Base-by-base conservation (phyloP, 2,329 filamentous ascomycete genomes). In the Ceratocystis smalleyi region DNA sequence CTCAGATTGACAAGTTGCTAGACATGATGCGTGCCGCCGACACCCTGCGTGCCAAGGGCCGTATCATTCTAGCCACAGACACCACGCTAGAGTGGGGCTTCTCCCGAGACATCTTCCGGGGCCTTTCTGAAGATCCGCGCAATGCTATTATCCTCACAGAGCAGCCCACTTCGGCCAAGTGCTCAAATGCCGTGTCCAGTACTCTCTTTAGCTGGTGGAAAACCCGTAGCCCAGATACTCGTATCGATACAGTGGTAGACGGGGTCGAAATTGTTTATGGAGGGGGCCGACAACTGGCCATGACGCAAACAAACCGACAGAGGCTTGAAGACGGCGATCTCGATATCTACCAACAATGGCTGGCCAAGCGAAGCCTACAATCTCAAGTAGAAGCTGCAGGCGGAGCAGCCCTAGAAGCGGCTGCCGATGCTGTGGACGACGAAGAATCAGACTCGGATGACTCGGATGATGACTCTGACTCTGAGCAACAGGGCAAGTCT, bases 71-170 rank as follows among this genome's bases (percentile, higher is more conserved):
- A 65, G 91, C 94, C 2, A 96, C 90, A 69, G 92, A 97, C 72
- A 82, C 85, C 2, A 95, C 89, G 35, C 76, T 97, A 22, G 90
- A 96, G 70, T 99, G 94, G 94, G 94, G 94, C 0, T 95, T 96
- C 71, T 95, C 94, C 0, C 89, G 87, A 70, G 85, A 92, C 63
- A 79, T 91, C 0, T 76, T 99, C 60, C 84, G 82, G 68, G 80
- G 81, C 8, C 79, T 99, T 64, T 90, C 90, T 0, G 80, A 82
- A 66, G 88, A 95, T 68, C 77, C 86, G 1, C 84, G 85, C 51
- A 99, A 96, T 72, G 77, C 97, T 57, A 82, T 99, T 43, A 84
- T 99, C 63, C 75, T 99, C 54, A 96, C 92, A 0, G 91, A 97
- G 70, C 83, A 85, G 68, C 79, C 83, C 1, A 77, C 77, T 0